Base-by-base conservation (phyloP, 495 filamentous ascomycete genomes). In the Rusavskia elegans region DNA sequence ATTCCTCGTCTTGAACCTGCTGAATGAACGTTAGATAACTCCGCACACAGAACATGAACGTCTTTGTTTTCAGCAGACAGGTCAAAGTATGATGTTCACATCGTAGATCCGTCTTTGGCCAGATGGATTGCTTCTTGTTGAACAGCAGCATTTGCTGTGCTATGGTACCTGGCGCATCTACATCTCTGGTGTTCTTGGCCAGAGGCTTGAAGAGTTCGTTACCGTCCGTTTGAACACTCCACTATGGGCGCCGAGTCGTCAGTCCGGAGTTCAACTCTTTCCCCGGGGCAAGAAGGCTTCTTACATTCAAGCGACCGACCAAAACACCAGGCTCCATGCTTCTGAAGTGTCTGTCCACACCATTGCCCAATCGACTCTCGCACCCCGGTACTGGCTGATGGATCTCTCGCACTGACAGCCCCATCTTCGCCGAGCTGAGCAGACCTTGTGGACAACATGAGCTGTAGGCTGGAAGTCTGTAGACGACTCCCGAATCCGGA, bases 81-180 rank as follows among this genome's bases (percentile, higher is more conserved):
- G 84, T 84, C 44, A 93, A 63, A 0, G 82, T 84, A 63, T 93
- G 88, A 13, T 84, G 67, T 64, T 95, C 88, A 52, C 79, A 82
- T 1, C 88, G 71, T 1, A 58, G 39, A 48, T 52, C 55, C 5
- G 48, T 49, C 11, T n/a, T 36, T n/a, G 16, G 32, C 25, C 5
- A 53, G 49, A 20, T 58, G 17, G 42, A 55, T 16, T 5, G 19
- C 13, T 19, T 40, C 5, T 19, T 16, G 3, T 11, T 4, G 4
- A 40, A 5, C 38, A 3, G 19, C 5, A 16, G 19, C 14, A 42
- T 13, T 49, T 14, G 6, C 19, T 19, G 29, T 8, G 29, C n/a
- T n/a, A n/a, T n/a, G n/a, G 29, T 8, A 30, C 29, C 29, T 30
- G 8, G 17, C 20, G 13, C 27, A 39, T 20, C 45, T 27, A 20